These are phyloP conservation scores for Ocimum tenuiflorum DNA, from an alignment of 257 asterid genomes.

Conservation along the genomic window DNA sequence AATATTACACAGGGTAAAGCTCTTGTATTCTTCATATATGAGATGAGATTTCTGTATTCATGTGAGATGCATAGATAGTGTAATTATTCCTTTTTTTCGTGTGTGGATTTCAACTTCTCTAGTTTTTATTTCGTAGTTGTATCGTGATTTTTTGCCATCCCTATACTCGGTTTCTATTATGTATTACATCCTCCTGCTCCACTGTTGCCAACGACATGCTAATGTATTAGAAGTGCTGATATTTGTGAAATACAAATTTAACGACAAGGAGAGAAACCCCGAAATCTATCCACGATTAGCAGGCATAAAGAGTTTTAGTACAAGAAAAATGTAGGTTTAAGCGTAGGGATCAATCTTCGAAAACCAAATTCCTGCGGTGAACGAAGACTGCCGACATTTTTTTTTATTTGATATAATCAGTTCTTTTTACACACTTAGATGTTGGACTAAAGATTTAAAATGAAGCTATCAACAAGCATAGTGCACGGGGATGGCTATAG, in stretches of 20 bases:
- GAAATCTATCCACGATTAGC: background rate
- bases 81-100: background rate
- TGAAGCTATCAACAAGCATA: slow-evolving; percentile 24
- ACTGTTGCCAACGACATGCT: too few species aligned
- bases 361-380: background rate
- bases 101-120: slow-evolving; percentile 3
- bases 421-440: slow-evolving; percentile 21
- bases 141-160: too few species aligned
- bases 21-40: slow-evolving; percentile 10
- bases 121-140: background rate
- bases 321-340: background rate
- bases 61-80: slow-evolving; percentile 16
- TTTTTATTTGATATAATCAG: slow-evolving; percentile 23
- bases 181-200: too few species aligned
- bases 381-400: background rate
- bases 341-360: background rate
- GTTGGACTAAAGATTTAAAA: background rate
- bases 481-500: slow-evolving; percentile 9
- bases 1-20: background rate
- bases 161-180: too few species aligned
- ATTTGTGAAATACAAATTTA: background rate
- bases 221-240: too few species aligned
- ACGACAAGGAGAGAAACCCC: background rate
- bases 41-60: background rate
- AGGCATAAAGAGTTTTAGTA: background rate